Percentiles rank a stretch among this genome's conserved stretches.
These are phyloP conservation scores for Nicotiana benthamiana DNA, from an alignment of 257 asterid genomes.

Conservation along the genomic window DNA sequence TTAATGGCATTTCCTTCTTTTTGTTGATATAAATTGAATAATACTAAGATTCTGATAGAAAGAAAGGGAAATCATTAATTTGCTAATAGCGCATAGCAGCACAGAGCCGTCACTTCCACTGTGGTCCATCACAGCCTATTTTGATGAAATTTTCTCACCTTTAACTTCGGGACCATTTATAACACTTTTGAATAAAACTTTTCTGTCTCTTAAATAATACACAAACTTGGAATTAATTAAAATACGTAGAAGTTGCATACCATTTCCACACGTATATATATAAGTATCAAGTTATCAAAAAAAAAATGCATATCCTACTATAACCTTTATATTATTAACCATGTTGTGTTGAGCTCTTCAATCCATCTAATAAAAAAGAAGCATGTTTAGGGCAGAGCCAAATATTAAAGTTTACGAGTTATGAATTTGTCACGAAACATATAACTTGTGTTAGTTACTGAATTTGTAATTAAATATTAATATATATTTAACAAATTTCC, in stretches of 20 bases:
- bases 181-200: not conserved
- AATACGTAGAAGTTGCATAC: not conserved
- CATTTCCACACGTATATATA: not conserved
- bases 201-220: not conserved
- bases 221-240: not conserved
- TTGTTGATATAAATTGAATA: not conserved
- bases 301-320: too few relatives aligned
- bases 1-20: not conserved
- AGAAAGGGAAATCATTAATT: not conserved
- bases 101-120: not conserved
- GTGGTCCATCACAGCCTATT: constrained; percentile 4
- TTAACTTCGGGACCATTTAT: not conserved
- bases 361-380: too few relatives aligned
- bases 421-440: too few relatives aligned
- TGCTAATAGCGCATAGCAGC: not conserved
- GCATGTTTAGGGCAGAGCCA: too few relatives aligned
- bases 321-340: too few relatives aligned
- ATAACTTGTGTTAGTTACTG: too few relatives aligned
- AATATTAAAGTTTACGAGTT: too few relatives aligned
- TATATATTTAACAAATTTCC: too few relatives aligned
- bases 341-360: too few relatives aligned
- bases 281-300: too few relatives aligned
- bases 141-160: not conserved
- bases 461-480: too few relatives aligned
- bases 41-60: not conserved